These are phyloP conservation scores for Ogataea dorogensis DNA, from an alignment of 805 yeast species.

Conservation along the genomic window DNA sequence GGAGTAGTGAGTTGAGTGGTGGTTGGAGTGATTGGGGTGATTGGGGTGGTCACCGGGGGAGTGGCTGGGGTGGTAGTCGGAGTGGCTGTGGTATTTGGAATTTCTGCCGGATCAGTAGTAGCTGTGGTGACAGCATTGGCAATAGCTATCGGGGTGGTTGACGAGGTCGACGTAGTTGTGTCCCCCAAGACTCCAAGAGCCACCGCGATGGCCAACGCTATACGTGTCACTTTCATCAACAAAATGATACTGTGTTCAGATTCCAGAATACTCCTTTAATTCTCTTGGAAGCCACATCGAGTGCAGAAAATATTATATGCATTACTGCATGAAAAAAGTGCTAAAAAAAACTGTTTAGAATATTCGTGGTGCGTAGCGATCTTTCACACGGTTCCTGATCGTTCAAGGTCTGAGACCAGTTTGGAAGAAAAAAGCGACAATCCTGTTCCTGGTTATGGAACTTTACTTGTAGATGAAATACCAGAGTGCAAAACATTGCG, in stretches of 20 bases:
- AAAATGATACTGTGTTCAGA: not conserved
- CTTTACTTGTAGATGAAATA: no score
- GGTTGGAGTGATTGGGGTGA: constrained; percentile 11
- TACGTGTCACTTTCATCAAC: constrained; percentile 5
- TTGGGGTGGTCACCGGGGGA: constrained; percentile 8
- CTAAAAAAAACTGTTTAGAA: not conserved
- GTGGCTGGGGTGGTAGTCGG: constrained; percentile 12
- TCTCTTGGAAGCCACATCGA: not conserved
- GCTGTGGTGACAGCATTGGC: constrained; percentile 13
- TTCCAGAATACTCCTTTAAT: constrained; percentile 3
- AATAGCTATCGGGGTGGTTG: constrained; percentile 34
- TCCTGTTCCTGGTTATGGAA: no score
- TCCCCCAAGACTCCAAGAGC: constrained; percentile 8
- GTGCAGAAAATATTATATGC: not conserved
- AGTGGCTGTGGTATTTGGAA: constrained; percentile 10
- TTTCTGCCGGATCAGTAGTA: constrained; percentile 4
- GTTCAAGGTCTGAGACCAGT: no score
- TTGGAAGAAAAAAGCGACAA: no score
- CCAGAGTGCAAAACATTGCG: no score
- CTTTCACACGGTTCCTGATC: no score
- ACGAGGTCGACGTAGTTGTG: constrained; percentile 43
- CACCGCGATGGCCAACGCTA: constrained; percentile 1
- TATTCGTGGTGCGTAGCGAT: no score
- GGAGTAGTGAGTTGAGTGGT: constrained; percentile 16
- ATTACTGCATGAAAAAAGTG: no score